Conservation (phyloP, 495 filamentous ascomycete genomes). For the Penicillium malachiteum region DNA sequence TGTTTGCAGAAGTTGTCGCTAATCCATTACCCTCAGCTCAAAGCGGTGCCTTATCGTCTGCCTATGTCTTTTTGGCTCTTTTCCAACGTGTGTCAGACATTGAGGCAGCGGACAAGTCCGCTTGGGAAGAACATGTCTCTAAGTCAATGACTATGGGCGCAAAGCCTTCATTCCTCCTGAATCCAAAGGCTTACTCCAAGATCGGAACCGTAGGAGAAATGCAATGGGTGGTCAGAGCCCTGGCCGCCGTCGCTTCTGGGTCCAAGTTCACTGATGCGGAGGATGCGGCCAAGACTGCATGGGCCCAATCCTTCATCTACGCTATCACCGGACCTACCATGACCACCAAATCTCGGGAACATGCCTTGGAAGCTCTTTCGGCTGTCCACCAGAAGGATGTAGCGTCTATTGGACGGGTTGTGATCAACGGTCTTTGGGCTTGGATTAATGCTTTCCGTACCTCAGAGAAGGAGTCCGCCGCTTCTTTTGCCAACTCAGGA, state of each 20-base stretch:
- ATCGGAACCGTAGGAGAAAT: conserved; percentile 68
- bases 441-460: conserved; percentile 68
- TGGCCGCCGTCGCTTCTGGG: conserved; percentile 57
- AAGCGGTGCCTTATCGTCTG: conserved; percentile 69
- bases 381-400: conserved; percentile 56
- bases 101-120: conserved; percentile 31
- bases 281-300: conserved; percentile 50
- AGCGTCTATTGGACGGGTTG: conserved; percentile 50
- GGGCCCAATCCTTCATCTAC: conserved; percentile 82
- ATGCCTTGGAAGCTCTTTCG: conserved; percentile 57
- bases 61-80: conserved; percentile 70
- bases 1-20: conserved; percentile 69
- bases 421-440: conserved; percentile 75
- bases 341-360: conserved; percentile 56
- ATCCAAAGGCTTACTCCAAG: conserved; percentile 79
- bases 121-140: conserved; percentile 53
- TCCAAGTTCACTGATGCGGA: conserved; percentile 34
- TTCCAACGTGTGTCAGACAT: conserved; percentile 32
- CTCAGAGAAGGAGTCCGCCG: conserved; percentile 74
- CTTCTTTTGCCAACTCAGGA: conserved; percentile 65
- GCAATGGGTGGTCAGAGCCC: conserved; percentile 69
- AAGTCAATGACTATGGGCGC: conserved; percentile 63
- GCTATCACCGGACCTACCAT: conserved; percentile 61
- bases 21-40: conserved; percentile 77
- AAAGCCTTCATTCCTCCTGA: conserved; percentile 83